Percentiles rank a stretch among this genome's conserved stretches.
Conservation (phyloP, 208 protist species). For the Acanthamoeba castellanii region DNA sequence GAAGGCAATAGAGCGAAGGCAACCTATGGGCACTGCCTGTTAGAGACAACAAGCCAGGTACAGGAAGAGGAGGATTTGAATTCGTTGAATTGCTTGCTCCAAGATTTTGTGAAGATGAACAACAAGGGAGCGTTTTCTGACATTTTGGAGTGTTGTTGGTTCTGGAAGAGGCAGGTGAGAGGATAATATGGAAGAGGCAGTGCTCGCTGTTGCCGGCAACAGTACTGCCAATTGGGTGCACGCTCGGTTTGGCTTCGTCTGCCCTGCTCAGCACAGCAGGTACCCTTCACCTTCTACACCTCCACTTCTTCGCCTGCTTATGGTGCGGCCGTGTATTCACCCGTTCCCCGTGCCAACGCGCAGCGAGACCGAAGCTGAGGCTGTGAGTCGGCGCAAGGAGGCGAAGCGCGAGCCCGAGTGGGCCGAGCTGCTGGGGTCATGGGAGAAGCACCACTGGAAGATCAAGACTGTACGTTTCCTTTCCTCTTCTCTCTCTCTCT, state of each 20-base stretch:
- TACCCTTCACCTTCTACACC: background rate
- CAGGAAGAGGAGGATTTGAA: too few relatives aligned
- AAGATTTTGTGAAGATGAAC: too few relatives aligned
- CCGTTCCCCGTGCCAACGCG: background rate
- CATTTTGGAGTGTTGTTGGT: too few relatives aligned
- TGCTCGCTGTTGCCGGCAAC: background rate
- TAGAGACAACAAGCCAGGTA: too few relatives aligned
- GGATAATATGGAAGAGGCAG: background rate
- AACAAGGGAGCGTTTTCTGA: too few relatives aligned
- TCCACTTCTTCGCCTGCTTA: background rate
- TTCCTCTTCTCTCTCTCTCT: too few relatives aligned
- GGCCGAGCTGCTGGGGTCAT: background rate
- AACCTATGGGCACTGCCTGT: too few relatives aligned
- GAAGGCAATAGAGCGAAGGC: too few relatives aligned
- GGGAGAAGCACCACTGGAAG: slow-evolving; percentile 20
- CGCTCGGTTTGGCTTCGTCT: slow-evolving; percentile 3
- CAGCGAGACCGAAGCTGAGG: background rate
- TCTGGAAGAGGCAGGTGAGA: too few relatives aligned
- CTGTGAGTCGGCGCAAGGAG: background rate
- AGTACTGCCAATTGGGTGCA: background rate
- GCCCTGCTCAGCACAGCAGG: background rate
- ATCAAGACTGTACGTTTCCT: background rate
- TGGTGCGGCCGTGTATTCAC: background rate
- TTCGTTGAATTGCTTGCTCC: too few relatives aligned
- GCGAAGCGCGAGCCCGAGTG: background rate